Base-by-base conservation (phyloP, 352 stramenopile genomes). In the Phytophthora boehmeriae region DNA sequence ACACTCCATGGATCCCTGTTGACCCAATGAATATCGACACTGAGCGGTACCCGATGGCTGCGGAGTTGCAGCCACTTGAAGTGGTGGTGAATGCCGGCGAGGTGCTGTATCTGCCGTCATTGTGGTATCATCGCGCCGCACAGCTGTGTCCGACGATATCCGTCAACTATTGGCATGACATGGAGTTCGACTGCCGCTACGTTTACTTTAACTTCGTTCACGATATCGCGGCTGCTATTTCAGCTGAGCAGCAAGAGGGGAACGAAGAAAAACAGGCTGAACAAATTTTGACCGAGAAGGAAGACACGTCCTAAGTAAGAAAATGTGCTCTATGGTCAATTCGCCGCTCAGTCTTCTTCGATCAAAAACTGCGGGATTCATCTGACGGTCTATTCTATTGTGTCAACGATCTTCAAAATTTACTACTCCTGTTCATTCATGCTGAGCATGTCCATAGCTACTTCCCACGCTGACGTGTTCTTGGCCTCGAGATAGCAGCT, bases 121-220 rank as follows among this genome's bases (percentile, higher is more conserved):
- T 95, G 68, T 95, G 86, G 86, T 95, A 93, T 61, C 86, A 95
- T 60, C 84, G 83, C 36, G 86, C 83, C 13, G 86, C 86, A 14
- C 83, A 95, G 46, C 62, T 89, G n/a, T 78, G 72, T 36, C 42
- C 71, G 17, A 95, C 86, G 6, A 88, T 95, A 19, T 88, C 86
- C 39, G 83, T 95, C n/a, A 95, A 95, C 51, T 95, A 95, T 66
- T 95, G 86, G 86, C 86, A 95, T 48, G 86, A 95, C 68, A 95
- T 95, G 86, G 76, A 92, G 44, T 95, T 95, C 38, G 84, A 95
- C 66, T 91, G 78, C 63, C 83, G 81, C 36, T 95, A 92, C 57
- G 83, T 92, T 14, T 95, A 95, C 72, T 95, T 88, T 65, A 95
- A 89, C 54, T 90, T 92, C 54, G 80, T 88, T 20, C 80, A 90